A percentile compares a stretch with the other conserved stretches of the same genome.
Conservation (phyloP, 1,139 yeast species). For the Yamadazyma atlantica region DNA sequence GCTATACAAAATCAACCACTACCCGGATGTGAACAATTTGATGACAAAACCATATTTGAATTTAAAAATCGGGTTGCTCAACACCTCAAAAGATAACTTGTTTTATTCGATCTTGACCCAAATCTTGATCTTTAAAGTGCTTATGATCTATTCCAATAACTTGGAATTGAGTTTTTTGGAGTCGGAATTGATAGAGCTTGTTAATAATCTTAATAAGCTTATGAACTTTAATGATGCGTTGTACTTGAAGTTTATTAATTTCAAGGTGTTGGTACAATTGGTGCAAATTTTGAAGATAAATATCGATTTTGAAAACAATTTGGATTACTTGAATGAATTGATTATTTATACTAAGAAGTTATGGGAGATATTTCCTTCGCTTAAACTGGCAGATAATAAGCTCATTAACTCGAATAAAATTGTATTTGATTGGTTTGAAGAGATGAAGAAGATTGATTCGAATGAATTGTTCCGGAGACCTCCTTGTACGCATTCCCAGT, state of each 20-base stretch:
- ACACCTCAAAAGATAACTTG: conserved; percentile 15
- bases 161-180: conserved; percentile 21
- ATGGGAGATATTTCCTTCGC: conserved; percentile 9
- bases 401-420: conserved; percentile 13
- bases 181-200: conserved; percentile 23
- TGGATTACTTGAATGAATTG: conserved; percentile 13
- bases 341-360: conserved; percentile 12
- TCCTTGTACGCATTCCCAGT: neutral
- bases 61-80: conserved; percentile 17
- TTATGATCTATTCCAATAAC: conserved; percentile 26
- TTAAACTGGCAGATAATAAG: conserved; percentile 7
- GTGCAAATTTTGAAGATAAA: conserved; percentile 33
- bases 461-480: conserved; percentile 1
- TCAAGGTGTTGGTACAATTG: conserved; percentile 35
- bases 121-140: conserved; percentile 31
- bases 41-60: conserved; percentile 13
- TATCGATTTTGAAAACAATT: conserved; percentile 24
- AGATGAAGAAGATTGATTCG: conserved; percentile 6
- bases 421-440: conserved; percentile 17
- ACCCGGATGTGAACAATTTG: conserved; percentile 19
- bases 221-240: conserved; percentile 26
- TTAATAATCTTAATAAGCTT: conserved; percentile 21
- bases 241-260: conserved; percentile 33
- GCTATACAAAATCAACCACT: conserved; percentile 18
- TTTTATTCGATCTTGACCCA: conserved; percentile 20